Conservation (phyloP, 345 rosid species). For the Euphorbia tirucalli region DNA sequence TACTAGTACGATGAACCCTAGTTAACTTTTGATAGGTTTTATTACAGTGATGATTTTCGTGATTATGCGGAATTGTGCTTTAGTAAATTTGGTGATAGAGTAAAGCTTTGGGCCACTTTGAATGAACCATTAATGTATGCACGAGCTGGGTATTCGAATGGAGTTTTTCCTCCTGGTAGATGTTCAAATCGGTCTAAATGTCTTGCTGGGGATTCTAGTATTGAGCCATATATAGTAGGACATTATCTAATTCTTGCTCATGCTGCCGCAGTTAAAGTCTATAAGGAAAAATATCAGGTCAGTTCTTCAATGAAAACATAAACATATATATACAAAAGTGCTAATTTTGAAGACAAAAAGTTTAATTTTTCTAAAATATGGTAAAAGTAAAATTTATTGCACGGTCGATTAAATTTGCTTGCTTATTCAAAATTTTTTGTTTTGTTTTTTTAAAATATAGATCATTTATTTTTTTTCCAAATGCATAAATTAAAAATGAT, state of each 20-base stretch:
- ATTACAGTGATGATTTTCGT: conserved; percentile 7
- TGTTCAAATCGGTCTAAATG: neutral
- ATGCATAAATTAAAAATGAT: too few species aligned
- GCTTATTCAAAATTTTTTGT: too few species aligned
- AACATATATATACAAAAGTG: too few species aligned
- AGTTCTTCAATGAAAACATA: too few species aligned
- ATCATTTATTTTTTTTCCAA: too few species aligned
- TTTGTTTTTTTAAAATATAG: too few species aligned
- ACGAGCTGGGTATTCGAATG: neutral
- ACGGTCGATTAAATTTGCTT: too few species aligned
- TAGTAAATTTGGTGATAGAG: conserved; percentile 1
- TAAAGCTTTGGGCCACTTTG: conserved; percentile 6
- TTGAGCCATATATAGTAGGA: conserved; percentile 12
- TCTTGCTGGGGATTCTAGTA: conserved; percentile 6
- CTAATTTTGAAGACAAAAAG: too few species aligned
- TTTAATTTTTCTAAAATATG: too few species aligned
- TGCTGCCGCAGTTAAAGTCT: neutral
- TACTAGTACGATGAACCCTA: neutral
- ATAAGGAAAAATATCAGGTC: conserved; percentile 12
- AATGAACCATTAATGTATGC: neutral
- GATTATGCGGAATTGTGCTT: conserved; percentile 14
- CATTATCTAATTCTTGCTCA: conserved; percentile 8
- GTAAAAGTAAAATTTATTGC: too few species aligned
- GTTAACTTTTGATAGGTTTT: neutral
- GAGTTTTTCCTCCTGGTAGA: neutral